These are phyloP conservation scores for Phytophthora aleatoria DNA, from an alignment of 352 stramenopile genomes.

Conservation along the genomic window DNA sequence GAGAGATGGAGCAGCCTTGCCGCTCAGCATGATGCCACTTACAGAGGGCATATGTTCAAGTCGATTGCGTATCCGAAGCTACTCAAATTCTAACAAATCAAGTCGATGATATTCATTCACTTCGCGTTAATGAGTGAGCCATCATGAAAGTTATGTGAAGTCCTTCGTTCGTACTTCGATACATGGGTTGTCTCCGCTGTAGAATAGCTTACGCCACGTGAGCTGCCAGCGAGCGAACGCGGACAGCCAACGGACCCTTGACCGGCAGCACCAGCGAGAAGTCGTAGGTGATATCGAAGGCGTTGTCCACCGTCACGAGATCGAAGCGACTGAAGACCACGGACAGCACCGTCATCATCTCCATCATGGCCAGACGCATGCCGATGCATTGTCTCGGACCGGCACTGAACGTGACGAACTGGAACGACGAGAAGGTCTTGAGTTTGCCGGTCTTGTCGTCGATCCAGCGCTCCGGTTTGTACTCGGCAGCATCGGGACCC, in stretches of 20 bases:
- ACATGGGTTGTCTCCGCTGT: not conserved
- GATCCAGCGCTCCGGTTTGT: conserved; percentile 50
- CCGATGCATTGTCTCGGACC: conserved; percentile 43
- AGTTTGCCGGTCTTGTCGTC: conserved; percentile 28
- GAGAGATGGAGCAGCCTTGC: too few relatives aligned
- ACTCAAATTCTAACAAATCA: too few relatives aligned
- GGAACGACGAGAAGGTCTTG: conserved; percentile 32
- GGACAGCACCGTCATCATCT: conserved; percentile 45
- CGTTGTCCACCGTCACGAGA: conserved; percentile 35
- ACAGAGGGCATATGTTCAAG: too few relatives aligned
- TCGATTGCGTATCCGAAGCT: too few relatives aligned
- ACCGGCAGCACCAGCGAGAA: conserved; percentile 40
- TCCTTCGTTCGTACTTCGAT: conserved; percentile 4
- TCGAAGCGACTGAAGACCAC: conserved; percentile 60
- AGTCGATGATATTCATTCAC: too few relatives aligned
- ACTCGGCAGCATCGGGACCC: conserved; percentile 45
- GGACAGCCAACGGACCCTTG: conserved; percentile 35
- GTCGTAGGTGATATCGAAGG: conserved; percentile 41
- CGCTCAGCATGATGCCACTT: too few relatives aligned
- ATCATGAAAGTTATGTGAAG: too few relatives aligned
- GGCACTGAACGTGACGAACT: conserved; percentile 43
- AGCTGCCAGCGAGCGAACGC: conserved; percentile 17
- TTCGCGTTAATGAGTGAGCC: too few relatives aligned
- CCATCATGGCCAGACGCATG: conserved; percentile 39
- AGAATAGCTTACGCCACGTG: conserved; percentile 9